These are phyloP conservation scores for Somion occarium DNA, from an alignment of 1,284 basidiomycete species.

Conservation along the genomic window DNA sequence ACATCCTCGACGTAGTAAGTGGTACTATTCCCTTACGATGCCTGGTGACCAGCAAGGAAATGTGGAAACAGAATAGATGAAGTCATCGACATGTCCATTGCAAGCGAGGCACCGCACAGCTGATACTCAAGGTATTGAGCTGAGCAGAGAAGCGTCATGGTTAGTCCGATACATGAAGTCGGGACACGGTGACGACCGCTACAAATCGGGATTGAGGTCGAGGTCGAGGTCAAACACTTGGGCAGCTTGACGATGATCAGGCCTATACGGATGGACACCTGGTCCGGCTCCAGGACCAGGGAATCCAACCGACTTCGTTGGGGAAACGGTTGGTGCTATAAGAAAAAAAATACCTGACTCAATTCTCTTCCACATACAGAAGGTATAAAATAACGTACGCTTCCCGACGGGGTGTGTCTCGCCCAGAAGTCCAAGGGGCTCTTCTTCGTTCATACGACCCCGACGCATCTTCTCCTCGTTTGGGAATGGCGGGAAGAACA, in stretches of 20 bases:
- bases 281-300: conserved; percentile 40
- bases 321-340: conserved; percentile 55
- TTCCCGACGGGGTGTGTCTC: conserved; percentile 75
- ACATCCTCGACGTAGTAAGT: too few relatives aligned
- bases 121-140: too few relatives aligned
- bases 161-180: not conserved
- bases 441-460: conserved; percentile 72
- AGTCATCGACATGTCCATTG: too few relatives aligned
- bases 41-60: too few relatives aligned
- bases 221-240: conserved; percentile 70
- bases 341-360: not conserved
- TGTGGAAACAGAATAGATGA: too few relatives aligned
- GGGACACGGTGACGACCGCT: not conserved
- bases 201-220: conserved; percentile 75
- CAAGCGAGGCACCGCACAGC: too few relatives aligned
- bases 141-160: too few relatives aligned
- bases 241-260: conserved; percentile 55
- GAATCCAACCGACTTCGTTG: conserved; percentile 39
- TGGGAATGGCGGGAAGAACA: conserved; percentile 82
- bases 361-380: conserved; percentile 2
- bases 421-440: conserved; percentile 67
- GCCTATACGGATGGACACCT: conserved; percentile 63
- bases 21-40: too few relatives aligned
- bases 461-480: conserved; percentile 84
- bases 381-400: conserved; percentile 41